Conservation (phyloP, 1,139 yeast species). For the Yamadazyma atlantica region DNA sequence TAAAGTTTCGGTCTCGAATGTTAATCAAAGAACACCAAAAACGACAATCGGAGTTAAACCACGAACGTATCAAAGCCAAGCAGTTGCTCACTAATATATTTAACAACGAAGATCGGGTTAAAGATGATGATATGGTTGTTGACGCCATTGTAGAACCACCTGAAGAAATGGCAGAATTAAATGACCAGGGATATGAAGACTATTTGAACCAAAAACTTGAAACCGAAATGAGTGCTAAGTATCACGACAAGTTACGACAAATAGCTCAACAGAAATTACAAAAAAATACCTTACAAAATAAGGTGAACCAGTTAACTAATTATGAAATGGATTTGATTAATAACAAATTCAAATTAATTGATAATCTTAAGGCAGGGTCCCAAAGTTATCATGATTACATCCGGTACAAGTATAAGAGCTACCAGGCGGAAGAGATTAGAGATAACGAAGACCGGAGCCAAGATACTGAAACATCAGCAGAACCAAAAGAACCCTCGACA, state of each 20-base stretch:
- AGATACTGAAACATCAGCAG: not conserved
- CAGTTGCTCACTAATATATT: conserved; percentile 48
- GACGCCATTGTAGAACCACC: conserved; percentile 25
- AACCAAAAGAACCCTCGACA: not conserved
- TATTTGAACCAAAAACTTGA: conserved; percentile 13
- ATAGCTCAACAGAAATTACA: conserved; percentile 1
- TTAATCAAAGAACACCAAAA: conserved; percentile 57
- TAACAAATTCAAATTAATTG: conserved; percentile 36
- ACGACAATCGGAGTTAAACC: conserved; percentile 49
- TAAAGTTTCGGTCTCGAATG: conserved; percentile 62
- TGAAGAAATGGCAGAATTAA: conserved; percentile 21
- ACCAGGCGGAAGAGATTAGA: conserved; percentile 10
- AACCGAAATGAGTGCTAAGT: not conserved
- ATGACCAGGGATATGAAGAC: conserved; percentile 36
- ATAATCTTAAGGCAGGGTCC: conserved; percentile 26
- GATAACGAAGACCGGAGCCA: conserved; percentile 21
- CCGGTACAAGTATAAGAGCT: conserved; percentile 4
- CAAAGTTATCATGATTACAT: conserved; percentile 6
- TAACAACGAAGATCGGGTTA: conserved; percentile 32
- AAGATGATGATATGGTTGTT: conserved; percentile 14
- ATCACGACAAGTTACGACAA: not conserved
- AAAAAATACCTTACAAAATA: not conserved
- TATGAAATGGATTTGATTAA: conserved; percentile 38
- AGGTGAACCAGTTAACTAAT: conserved; percentile 1
- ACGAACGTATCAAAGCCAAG: conserved; percentile 54